Evolutionary conservation across 495 filamentous ascomycete genomes (phyloP), one percentile per base, ranked within the genome.

Genomic region (Hypoxylon crocopeplum): DNA sequence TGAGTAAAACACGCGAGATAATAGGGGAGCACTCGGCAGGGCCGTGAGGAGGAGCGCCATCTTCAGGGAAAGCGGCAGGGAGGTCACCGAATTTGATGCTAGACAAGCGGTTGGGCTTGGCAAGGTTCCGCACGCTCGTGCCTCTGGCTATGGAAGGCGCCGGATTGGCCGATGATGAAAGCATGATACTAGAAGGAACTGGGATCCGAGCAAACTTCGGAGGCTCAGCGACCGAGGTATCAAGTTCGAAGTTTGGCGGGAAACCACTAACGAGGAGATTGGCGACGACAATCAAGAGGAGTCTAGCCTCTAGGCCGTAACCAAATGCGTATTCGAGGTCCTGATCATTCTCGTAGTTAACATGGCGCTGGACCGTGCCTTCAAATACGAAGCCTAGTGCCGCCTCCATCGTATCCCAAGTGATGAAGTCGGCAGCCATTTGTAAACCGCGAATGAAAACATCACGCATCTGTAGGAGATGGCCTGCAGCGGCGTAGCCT

Each of bases 61-160:
- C 68, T 32, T 70, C 68, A 7, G 68, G 65, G 24, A 77, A 75
- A 7, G 81, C 71, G 0, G 76, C 64, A 8, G 82, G 75, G 6
- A 82, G 69, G 53, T 90, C 86, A 7, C 87, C 87, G 59, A 90
- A 90, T 56, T 82, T 81, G 64, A 90, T 88, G 40, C 72, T 71
- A 46, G 82, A 83, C 5, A 88, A 68, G 0, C 81, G 78, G 1
- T 1, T 68, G 59, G 34, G 70, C 54, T 59, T 73, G 62, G 38
- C 34, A 56, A 17, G 48, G 24, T 44, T 69, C 41, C 61, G 68
- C 22, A 61, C 59, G 15, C 60, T 67, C 2, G 67, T 69, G 37
- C 76, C 74, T 55, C 73, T 64, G 10, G 67, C 71, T 48, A 78
- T 75, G 13, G 69, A 36, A 8, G 68, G 67, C 10, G 62, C 34